These are phyloP conservation scores for Polyrhizophydium stewartii DNA, from an alignment of 371 early-diverging fungal genomes.

Conservation along the genomic window DNA sequence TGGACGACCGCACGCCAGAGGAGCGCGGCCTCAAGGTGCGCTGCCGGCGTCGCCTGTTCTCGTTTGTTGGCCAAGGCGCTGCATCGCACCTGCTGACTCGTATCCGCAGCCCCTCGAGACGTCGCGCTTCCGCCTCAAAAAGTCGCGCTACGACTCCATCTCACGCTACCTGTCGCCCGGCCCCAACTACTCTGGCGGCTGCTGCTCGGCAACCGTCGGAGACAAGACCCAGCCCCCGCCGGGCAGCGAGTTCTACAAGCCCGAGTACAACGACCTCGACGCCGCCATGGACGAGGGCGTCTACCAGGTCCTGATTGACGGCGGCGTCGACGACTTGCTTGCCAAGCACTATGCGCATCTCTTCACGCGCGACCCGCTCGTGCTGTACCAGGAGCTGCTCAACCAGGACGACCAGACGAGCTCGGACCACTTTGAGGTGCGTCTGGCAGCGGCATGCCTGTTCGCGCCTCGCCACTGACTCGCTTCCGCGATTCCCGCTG, in stretches of 20 bases:
- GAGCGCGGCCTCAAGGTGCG: constrained; percentile 85
- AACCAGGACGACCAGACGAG: constrained; percentile 76
- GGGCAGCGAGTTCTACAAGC: constrained; percentile 63
- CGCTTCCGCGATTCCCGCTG: no score
- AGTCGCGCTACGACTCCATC: constrained; percentile 97
- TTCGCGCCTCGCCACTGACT: no score
- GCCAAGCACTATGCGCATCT: constrained; percentile 95
- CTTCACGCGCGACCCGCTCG: constrained; percentile 98
- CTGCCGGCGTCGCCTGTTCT: no score
- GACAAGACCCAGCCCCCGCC: constrained; percentile 1
- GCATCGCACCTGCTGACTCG: neutral
- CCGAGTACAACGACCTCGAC: constrained; percentile 94
- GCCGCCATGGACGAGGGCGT: constrained; percentile 80
- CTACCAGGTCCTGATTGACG: constrained; percentile 61
- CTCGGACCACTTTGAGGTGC: constrained; percentile 94
- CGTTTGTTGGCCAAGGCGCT: no score
- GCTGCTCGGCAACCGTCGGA: constrained; percentile 8
- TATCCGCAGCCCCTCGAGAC: neutral
- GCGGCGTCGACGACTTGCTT: constrained; percentile 82
- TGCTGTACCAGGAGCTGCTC: constrained; percentile 87
- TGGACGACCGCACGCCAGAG: constrained; percentile 93
- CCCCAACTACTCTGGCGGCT: constrained; percentile 43
- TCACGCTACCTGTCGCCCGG: constrained; percentile 82
- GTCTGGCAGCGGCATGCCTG: neutral
- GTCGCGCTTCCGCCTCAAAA: constrained; percentile 60